Evolutionary conservation across 768 basidiomycete species (phyloP), one percentile per base, ranked within the genome.

Genomic region (Pleurotus tuber-regium): DNA sequence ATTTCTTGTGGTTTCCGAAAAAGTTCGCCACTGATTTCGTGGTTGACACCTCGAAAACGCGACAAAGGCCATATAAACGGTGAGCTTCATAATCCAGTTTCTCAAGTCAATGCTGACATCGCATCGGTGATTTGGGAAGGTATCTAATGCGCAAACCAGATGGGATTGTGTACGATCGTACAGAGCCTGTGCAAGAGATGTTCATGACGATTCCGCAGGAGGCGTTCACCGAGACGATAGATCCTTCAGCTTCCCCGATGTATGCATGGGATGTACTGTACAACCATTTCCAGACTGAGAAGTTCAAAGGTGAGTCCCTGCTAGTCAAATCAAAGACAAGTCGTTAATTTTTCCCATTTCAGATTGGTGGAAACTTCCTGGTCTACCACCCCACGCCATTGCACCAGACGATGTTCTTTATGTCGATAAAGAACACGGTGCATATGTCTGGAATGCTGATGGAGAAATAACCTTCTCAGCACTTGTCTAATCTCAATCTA

Each of bases 261-360:
- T 31, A 21, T 14, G 46, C 29, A 10, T 48, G 28, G 16, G 53
- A 54, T n/a, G 10, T 28, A 26, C 35, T 54, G n/a, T 54, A 54
- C 38, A 50, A 50, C 12, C 53, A 54, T 30, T 49, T 54, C 24
- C 53, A 54, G 46, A 18, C 21, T 10, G 53, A 54, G 25, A 54
- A 54, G 35, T 54, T 39, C 21, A 24, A 36, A 14, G 31, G 53
- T 54, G 28, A 12, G 46, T 40, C 1, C 9, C 14, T 24, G n/a
- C n/a, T n/a, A n/a, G n/a, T n/a, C n/a, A n/a, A n/a, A n/a, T n/a
- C n/a, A n/a, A n/a, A n/a, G n/a, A n/a, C n/a, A n/a, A n/a, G n/a
- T n/a, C 9, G 3, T 29, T 21, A 2, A 24, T n/a, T 10, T 30
- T 24, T 10, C n/a, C 3, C 4, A n/a, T 4, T 16, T 10, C 18